Conservation (phyloP, 805 yeast genomes). For the Metschnikowia cubensis region DNA sequence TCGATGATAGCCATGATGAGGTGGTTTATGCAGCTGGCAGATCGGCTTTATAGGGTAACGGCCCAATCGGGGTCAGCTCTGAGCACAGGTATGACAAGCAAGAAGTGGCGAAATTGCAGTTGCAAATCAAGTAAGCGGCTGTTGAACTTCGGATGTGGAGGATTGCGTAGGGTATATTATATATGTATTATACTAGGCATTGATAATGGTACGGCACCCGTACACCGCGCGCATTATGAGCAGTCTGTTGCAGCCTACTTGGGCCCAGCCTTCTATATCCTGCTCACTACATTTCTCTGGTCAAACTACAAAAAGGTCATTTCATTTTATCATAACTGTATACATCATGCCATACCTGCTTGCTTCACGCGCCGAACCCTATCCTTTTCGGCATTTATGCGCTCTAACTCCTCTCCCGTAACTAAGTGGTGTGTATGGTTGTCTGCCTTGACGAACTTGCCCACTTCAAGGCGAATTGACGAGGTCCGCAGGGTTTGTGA, state of each 20-base stretch:
- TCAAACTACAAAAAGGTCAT: background rate
- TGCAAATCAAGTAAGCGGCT: background rate
- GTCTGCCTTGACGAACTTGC: slow-evolving; percentile 17
- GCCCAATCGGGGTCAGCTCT: background rate
- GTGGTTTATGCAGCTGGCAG: background rate
- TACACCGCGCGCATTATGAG: background rate
- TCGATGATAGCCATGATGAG: background rate
- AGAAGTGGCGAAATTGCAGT: no score
- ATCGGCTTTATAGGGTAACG: background rate
- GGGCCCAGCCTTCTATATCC: no score
- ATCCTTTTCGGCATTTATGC: slow-evolving; percentile 32
- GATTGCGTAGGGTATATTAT: background rate
- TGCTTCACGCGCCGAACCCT: slow-evolving; percentile 13
- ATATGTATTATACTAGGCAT: background rate
- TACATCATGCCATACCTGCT: slow-evolving; percentile 10
- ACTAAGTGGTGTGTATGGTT: slow-evolving; percentile 65
- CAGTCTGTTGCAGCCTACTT: background rate
- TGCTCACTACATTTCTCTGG: background rate
- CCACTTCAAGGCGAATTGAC: slow-evolving; percentile 1
- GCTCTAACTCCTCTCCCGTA: slow-evolving; percentile 57
- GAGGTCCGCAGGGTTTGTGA: background rate
- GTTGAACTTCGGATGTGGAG: background rate
- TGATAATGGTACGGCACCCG: background rate
- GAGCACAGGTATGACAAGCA: background rate
- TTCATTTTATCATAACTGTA: background rate